These are phyloP conservation scores for Coemansia sp. DNA, from an alignment of 192 early-diverging fungal species.

Conservation along the genomic window DNA sequence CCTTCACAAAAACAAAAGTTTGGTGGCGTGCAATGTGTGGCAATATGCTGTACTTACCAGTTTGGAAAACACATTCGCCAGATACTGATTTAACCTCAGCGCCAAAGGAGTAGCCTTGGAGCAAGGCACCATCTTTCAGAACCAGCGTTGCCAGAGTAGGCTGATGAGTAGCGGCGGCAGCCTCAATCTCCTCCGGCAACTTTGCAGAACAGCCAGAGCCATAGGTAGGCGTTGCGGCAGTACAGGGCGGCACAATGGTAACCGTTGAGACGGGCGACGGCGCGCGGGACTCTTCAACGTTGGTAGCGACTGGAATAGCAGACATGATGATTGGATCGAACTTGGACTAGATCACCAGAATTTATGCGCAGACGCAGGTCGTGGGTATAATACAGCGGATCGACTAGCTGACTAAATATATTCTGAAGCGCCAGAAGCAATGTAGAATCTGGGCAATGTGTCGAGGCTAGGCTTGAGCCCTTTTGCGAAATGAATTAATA, in stretches of 20 bases:
- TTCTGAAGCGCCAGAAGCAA: not conserved
- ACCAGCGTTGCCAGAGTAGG: conserved; percentile 66
- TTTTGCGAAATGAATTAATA: conserved; percentile 3
- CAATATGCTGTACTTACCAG: conserved; percentile 62
- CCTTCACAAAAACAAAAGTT: not conserved
- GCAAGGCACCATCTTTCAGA: conserved; percentile 81
- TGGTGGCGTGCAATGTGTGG: not conserved
- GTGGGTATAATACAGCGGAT: not conserved
- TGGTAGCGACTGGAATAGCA: conserved; percentile 50
- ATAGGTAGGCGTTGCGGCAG: conserved; percentile 34
- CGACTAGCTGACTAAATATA: not conserved
- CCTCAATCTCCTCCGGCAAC: conserved; percentile 39
- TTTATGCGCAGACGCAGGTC: not conserved
- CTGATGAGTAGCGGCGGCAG: conserved; percentile 16
- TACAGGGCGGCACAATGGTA: conserved; percentile 47
- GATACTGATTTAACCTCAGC: conserved; percentile 79
- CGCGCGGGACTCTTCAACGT: conserved; percentile 50
- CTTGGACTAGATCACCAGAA: not conserved
- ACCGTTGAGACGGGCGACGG: conserved; percentile 30
- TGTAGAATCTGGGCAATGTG: not conserved
- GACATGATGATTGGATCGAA: conserved; percentile 16
- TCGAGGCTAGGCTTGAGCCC: not conserved
- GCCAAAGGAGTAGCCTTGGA: conserved; percentile 94
- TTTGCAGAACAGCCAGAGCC: conserved; percentile 44
- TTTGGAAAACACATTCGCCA: conserved; percentile 99